A percentile compares a stretch with the other conserved stretches of the same genome.
phyloP scores from a whole-genome alignment of 2,329 filamentous ascomycete genomes.

The Hansfordia pulvinata region DNA sequence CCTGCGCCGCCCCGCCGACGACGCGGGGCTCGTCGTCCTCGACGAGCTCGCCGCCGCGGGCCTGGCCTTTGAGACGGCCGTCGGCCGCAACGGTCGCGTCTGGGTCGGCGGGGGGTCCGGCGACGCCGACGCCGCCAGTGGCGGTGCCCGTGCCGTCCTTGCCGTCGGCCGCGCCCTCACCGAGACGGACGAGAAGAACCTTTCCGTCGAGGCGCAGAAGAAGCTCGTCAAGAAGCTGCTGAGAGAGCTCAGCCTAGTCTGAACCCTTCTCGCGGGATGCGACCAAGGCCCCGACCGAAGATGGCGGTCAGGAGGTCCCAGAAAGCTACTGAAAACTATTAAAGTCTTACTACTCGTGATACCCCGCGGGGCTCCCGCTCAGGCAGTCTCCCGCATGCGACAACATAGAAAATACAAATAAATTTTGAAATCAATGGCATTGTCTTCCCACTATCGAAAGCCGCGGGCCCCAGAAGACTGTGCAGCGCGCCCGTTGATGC shows the following conservation, averaged over 20 bases:
- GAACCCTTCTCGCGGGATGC: background rate
- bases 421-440: no score
- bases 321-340: no score
- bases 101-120: no score
- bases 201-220: conserved; percentile 54
- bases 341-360: no score
- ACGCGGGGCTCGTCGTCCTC: conserved; percentile 57
- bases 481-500: no score
- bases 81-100: conserved; percentile 81
- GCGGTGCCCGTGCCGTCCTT: conserved; percentile 57
- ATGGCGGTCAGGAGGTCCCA: conserved; percentile 2
- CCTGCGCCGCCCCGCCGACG: conserved; percentile 44
- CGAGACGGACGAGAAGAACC: conserved; percentile 57
- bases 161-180: conserved; percentile 66
- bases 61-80: conserved; percentile 81
- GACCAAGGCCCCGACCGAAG: background rate
- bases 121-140: no score
- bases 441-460: no score
- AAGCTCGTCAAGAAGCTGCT: conserved; percentile 55
- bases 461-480: no score
- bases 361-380: no score
- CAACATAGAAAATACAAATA: no score
- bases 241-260: conserved; percentile 37
- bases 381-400: no score
- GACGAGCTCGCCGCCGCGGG: conserved; percentile 67